Percentiles rank a stretch among this genome's conserved stretches.
phyloP scores from a whole-genome alignment of 352 stramenopile genomes.

The Phytophthora sansomeana region DNA sequence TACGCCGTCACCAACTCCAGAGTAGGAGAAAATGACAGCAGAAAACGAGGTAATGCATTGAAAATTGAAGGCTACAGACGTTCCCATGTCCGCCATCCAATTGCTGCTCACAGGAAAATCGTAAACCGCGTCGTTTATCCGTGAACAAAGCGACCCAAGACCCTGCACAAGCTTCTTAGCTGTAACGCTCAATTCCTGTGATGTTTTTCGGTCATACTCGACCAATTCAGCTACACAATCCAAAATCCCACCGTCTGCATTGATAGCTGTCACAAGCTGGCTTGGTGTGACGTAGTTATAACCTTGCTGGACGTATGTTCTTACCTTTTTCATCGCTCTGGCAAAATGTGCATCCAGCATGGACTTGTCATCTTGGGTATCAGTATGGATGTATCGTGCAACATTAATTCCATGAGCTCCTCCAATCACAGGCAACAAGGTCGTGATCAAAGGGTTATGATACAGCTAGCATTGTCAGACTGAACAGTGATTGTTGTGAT shows the following conservation, averaged over 20 bases:
- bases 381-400: constrained; percentile 29
- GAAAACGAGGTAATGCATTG: no score
- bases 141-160: no score
- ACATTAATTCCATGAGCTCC: constrained; percentile 17
- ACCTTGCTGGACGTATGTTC: constrained; percentile 17
- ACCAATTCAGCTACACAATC: constrained; percentile 42
- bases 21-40: no score
- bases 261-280: constrained; percentile 29
- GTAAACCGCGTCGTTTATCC: no score
- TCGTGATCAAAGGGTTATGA: constrained; percentile 20
- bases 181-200: no score
- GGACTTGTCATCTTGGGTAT: constrained; percentile 39
- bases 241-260: constrained; percentile 27
- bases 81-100: no score
- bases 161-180: no score
- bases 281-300: constrained; percentile 29
- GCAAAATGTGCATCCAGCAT: constrained; percentile 38
- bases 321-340: constrained; percentile 17
- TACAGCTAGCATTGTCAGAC: constrained; percentile 41
- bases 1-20: no score
- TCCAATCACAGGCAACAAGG: constrained; percentile 30
- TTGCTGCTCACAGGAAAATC: no score
- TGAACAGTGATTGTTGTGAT: constrained; percentile 28
- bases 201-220: constrained; percentile 15
- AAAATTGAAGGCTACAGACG: no score